Evolutionary conservation across 202 grass and related monocot genomes (phyloP).

Genomic region (Schoenoplectus triqueter): DNA sequence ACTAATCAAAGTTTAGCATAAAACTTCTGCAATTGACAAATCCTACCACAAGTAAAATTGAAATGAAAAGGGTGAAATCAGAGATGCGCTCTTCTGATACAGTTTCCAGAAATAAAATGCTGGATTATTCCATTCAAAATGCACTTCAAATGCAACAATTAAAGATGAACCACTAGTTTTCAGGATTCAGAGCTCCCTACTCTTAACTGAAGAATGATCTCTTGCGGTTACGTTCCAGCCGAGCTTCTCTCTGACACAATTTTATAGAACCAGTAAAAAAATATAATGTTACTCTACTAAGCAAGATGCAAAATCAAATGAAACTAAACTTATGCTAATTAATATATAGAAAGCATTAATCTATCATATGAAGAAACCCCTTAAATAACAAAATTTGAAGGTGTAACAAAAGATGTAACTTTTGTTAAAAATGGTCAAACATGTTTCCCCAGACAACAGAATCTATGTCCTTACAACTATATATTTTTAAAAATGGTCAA

Average conservation of each 20-base stretch:
- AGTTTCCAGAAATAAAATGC: neutral
- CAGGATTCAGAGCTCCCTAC: neutral
- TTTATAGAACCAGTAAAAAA: neutral
- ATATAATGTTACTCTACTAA: neutral
- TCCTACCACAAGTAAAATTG: constrained; percentile 11
- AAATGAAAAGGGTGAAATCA: constrained; percentile 24
- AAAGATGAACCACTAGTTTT: neutral
- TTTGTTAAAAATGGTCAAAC: neutral
- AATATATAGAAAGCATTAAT: constrained; percentile 1
- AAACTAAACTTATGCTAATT: constrained; percentile 15
- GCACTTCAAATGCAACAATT: neutral
- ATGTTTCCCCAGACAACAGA: neutral
- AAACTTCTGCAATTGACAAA: neutral
- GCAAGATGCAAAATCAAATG: neutral
- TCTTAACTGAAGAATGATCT: constrained; percentile 60
- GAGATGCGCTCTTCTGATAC: constrained; percentile 12
- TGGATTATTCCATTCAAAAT: constrained; percentile 14
- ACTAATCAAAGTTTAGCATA: neutral
- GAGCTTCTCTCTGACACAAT: constrained; percentile 70
- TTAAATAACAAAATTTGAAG: neutral
- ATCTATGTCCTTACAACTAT: neutral
- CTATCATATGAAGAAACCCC: neutral
- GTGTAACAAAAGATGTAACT: neutral
- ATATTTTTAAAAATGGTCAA: neutral
- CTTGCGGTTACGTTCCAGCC: constrained; percentile 68